phyloP scores from a whole-genome alignment of 2,329 filamentous ascomycete species.

The Chaetomium globosum region DNA sequence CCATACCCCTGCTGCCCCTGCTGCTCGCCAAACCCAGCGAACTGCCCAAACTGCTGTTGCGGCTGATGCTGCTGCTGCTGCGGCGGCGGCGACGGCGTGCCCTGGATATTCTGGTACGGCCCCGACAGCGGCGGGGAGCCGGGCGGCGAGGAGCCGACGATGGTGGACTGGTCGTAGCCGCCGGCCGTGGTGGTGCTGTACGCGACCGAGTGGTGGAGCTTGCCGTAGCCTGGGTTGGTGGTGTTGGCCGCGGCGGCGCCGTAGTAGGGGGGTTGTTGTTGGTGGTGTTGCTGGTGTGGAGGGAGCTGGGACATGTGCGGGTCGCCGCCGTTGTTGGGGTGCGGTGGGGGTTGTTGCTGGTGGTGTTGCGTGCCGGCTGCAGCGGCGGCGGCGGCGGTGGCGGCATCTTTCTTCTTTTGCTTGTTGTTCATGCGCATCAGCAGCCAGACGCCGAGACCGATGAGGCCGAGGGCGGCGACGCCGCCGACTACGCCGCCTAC shows the following conservation, averaged over 20 bases:
- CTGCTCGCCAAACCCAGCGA: conserved; percentile 16
- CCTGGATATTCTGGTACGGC: neutral
- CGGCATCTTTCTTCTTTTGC: conserved; percentile 22
- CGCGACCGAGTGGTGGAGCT: conserved; percentile 13
- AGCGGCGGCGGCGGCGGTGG: neutral
- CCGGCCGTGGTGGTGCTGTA: conserved; percentile 11
- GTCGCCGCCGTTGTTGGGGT: conserved; percentile 19
- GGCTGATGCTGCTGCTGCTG: conserved; percentile 8
- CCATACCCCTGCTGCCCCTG: conserved; percentile 16
- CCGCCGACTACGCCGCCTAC: conserved; percentile 43
- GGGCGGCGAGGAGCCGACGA: neutral
- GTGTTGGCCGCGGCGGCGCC: neutral
- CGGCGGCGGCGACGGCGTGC: conserved; percentile 15
- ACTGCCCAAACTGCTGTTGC: conserved; percentile 20
- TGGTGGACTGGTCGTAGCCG: conserved; percentile 11
- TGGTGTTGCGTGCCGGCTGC: conserved; percentile 7
- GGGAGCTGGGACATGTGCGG: conserved; percentile 26
- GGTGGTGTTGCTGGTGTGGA: neutral
- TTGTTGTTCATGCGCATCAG: conserved; percentile 39
- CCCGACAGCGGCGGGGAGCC: conserved; percentile 24
- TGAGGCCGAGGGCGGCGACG: conserved; percentile 38
- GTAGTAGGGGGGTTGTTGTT: conserved; percentile 25
- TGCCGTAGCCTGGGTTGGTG: conserved; percentile 12
- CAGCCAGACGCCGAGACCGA: conserved; percentile 39
- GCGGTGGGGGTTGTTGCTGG: conserved; percentile 23